Percentiles rank a stretch among this genome's conserved stretches.
Conservation (phyloP, 495 filamentous ascomycete genomes). For the Wilcoxina mikolae region DNA sequence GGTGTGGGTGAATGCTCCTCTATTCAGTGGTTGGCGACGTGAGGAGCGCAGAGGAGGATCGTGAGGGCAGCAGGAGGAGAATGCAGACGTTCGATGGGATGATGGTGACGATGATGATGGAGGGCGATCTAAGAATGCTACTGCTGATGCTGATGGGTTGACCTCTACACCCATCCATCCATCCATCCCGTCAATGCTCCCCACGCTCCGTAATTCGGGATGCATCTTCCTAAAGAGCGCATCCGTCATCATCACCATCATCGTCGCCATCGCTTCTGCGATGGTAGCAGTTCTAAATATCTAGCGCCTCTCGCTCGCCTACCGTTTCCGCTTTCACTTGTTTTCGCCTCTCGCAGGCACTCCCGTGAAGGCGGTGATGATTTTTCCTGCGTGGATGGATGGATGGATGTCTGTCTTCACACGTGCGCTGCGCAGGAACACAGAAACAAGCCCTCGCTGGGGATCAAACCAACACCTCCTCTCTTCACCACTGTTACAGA, state of each 20-base stretch:
- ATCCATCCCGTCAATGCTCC: background rate
- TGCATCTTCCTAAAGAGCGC: background rate
- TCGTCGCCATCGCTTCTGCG: no score
- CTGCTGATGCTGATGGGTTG: background rate
- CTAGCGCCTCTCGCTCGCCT: no score
- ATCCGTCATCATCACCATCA: background rate
- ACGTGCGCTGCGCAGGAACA: background rate
- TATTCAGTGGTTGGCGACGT: background rate
- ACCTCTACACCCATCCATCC: background rate
- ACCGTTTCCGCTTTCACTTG: no score
- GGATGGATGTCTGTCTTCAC: no score
- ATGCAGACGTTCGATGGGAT: background rate
- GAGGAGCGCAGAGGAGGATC: background rate
- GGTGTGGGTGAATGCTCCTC: background rate
- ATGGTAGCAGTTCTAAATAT: no score
- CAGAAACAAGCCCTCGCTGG: background rate
- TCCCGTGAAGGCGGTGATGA: no score
- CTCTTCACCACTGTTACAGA: conserved; percentile 1
- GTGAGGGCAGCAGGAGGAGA: background rate
- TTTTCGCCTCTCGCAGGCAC: no score
- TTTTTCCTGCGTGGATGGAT: no score
- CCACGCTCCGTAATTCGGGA: background rate
- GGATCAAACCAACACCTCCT: background rate
- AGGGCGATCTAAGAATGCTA: background rate
- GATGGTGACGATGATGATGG: background rate